These are phyloP conservation scores for Phoenix dactylifera DNA, from an alignment of 176 grass and related monocot genomes.

Conservation along the genomic window DNA sequence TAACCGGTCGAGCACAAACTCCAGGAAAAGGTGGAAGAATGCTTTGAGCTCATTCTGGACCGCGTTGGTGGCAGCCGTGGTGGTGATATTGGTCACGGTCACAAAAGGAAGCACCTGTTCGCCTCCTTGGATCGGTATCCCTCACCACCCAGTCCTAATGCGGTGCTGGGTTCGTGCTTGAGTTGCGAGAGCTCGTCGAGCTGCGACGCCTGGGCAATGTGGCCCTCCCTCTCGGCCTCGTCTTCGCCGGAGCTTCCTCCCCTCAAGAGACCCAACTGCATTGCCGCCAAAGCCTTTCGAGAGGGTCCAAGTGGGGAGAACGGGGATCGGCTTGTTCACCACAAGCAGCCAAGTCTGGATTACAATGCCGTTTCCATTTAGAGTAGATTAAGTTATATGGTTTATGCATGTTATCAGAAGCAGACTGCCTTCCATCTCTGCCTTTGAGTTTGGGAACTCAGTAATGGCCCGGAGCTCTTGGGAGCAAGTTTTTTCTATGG, in stretches of 20 bases:
- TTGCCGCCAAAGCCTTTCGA: neutral
- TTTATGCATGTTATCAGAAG: no score
- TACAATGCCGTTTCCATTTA: no score
- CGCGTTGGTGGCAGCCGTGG: neutral
- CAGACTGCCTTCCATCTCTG: no score
- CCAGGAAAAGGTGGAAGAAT: conserved; percentile 51
- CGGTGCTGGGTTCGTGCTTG: conserved; percentile 57
- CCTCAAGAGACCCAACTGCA: neutral
- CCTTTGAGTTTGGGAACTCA: no score
- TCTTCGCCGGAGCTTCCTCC: conserved; percentile 28
- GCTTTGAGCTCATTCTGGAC: conserved; percentile 43
- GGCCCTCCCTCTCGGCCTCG: conserved; percentile 20
- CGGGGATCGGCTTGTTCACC: neutral
- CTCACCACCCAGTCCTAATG: conserved; percentile 48
- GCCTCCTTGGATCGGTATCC: conserved; percentile 12
- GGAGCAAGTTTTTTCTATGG: no score
- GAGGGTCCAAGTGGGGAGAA: neutral
- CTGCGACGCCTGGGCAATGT: conserved; percentile 25
- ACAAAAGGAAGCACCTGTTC: conserved; percentile 49
- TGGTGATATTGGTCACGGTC: neutral
- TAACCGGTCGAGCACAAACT: neutral
- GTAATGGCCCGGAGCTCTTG: no score
- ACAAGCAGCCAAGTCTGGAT: no score
- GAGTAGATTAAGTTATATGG: no score
- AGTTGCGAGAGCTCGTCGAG: conserved; percentile 50